phyloP scores from a whole-genome alignment of 306 rosid genomes.

The Quercus alba region DNA sequence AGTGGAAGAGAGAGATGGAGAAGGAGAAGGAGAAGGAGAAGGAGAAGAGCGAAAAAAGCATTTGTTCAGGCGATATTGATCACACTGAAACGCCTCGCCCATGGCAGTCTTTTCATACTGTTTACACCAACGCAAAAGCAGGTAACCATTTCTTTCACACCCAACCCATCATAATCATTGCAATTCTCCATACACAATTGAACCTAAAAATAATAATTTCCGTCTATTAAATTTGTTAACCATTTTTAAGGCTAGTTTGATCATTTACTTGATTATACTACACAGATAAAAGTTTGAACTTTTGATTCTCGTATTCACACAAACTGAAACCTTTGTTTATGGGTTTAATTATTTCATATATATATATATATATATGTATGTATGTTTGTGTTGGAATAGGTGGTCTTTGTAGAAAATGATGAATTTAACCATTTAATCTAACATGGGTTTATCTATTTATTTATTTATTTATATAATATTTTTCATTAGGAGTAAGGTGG shows the following conservation, averaged over 20 bases:
- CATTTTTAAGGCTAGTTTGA: background rate
- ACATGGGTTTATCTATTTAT: no score
- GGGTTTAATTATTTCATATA: background rate
- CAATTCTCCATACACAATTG: background rate
- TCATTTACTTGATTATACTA: background rate
- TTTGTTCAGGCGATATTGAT: constrained; percentile 10
- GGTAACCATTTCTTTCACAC: constrained; percentile 29
- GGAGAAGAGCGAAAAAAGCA: constrained; percentile 40
- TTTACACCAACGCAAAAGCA: constrained; percentile 88
- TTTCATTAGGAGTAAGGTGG: no score
- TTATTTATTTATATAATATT: no score
- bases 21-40: constrained; percentile 1
- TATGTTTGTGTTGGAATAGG: background rate
- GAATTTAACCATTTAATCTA: no score
- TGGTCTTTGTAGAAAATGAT: background rate
- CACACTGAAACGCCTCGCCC: constrained; percentile 36
- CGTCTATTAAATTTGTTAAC: background rate
- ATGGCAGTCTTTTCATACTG: constrained; percentile 89
- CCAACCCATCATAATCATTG: no score
- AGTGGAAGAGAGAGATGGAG: background rate
- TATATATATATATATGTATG: no score
- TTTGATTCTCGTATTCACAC: no score
- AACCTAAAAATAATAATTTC: no score
- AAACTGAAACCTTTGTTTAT: background rate
- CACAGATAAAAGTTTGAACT: no score